A percentile compares a stretch with the other conserved stretches of the same genome.
These are phyloP conservation scores for Emmonsiellopsis sp. DNA, from an alignment of 2,329 filamentous ascomycete genomes.

Conservation along the genomic window DNA sequence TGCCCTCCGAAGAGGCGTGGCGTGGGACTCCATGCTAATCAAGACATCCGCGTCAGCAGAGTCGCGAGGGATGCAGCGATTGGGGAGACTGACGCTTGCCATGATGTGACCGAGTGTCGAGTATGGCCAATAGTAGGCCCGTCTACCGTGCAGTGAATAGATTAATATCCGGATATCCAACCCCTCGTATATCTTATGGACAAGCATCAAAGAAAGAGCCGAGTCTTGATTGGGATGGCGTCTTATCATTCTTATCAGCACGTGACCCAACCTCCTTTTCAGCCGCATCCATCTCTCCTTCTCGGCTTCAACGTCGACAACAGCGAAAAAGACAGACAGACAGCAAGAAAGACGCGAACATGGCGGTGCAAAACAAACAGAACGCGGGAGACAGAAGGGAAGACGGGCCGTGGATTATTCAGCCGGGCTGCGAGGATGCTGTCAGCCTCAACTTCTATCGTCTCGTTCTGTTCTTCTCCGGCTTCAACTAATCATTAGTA, in stretches of 20 bases:
- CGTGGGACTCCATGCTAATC: constrained; percentile 75
- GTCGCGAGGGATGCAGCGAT: not conserved
- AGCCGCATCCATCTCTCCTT: not conserved
- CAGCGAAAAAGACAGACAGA: not conserved
- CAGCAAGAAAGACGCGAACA: not conserved
- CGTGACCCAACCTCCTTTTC: not conserved
- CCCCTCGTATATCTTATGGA: not conserved
- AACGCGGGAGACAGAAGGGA: not conserved
- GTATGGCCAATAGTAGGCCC: too few species aligned
- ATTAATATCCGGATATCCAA: not conserved
- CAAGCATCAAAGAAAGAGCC: not conserved
- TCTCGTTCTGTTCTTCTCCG: too few species aligned
- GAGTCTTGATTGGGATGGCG: too few species aligned
- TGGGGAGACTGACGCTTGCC: constrained; percentile 1
- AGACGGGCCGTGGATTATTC: too few species aligned
- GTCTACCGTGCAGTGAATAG: too few species aligned
- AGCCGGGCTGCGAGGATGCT: too few species aligned
- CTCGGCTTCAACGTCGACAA: not conserved
- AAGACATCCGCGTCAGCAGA: not conserved
- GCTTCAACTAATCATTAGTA: not conserved
- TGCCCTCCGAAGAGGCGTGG: constrained; percentile 45
- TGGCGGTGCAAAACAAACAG: not conserved
- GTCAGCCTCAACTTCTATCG: too few species aligned
- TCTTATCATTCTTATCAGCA: constrained; percentile 1
- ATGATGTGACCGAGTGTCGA: not conserved